These are phyloP conservation scores for Pseudocercospora pini-densiflorae DNA, from an alignment of 2,329 filamentous ascomycete genomes.

Conservation along the genomic window DNA sequence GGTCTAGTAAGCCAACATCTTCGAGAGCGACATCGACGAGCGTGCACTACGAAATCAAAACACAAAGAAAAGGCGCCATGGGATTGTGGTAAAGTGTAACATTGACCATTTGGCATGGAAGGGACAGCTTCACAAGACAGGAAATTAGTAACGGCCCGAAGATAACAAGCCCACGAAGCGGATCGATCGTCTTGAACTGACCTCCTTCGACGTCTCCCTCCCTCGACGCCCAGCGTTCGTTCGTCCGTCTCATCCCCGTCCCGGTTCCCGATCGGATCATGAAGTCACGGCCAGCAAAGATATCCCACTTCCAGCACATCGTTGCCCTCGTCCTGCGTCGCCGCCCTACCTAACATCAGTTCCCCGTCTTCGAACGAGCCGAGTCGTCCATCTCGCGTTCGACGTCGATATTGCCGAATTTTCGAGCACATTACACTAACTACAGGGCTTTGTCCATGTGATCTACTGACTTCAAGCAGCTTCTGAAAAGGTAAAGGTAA, in stretches of 20 bases:
- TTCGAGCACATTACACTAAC: background rate
- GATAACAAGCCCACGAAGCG: conserved; percentile 19
- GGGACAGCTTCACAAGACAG: conserved; percentile 23
- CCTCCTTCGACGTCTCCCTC: conserved; percentile 20
- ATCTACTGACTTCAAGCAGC: conserved; percentile 3
- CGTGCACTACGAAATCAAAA: background rate
- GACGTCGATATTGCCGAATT: conserved; percentile 9
- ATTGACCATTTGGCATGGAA: conserved; percentile 13
- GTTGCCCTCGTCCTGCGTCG: conserved; percentile 6
- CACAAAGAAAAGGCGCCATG: conserved; percentile 12
- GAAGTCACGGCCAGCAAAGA: background rate
- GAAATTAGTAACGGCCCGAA: conserved; percentile 19
- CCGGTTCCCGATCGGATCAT: conserved; percentile 12
- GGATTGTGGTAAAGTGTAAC: conserved; percentile 20
- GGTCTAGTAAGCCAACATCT: conserved; percentile 11
- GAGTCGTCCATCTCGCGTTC: conserved; percentile 21
- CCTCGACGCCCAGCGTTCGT: conserved; percentile 10
- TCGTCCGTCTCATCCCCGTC: conserved; percentile 20
- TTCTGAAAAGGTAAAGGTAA: background rate
- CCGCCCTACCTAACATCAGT: conserved; percentile 12
- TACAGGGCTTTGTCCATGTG: background rate
- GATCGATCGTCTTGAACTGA: conserved; percentile 21
- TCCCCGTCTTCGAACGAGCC: conserved; percentile 20
- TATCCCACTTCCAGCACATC: background rate
- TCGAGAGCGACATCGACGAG: conserved; percentile 10